Evolutionary conservation across 2,329 filamentous ascomycete genomes (phyloP).

Genomic region (Diaporthe vaccinii): DNA sequence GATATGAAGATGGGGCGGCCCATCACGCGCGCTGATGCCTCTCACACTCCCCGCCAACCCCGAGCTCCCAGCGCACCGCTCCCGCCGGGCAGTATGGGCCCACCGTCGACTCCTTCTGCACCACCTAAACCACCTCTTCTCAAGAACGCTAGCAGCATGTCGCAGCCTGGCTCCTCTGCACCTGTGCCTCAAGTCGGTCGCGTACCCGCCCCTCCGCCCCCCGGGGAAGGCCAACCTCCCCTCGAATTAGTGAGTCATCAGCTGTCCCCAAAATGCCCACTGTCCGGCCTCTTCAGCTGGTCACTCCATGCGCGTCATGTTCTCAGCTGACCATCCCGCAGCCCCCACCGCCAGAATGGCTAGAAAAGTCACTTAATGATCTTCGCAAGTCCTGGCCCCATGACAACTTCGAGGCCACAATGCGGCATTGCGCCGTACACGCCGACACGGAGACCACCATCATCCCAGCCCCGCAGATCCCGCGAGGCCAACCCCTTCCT

Average conservation of each 20-base stretch:
- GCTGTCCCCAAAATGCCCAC: conserved; percentile 40
- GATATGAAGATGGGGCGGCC: conserved; percentile 56
- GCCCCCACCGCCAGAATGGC: conserved; percentile 91
- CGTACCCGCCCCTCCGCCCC: conserved; percentile 76
- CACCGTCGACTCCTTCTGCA: conserved; percentile 60
- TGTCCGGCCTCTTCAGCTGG: neutral
- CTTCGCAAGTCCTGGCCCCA: conserved; percentile 80
- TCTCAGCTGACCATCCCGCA: conserved; percentile 54
- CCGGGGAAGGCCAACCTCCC: conserved; percentile 66
- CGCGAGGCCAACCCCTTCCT: conserved; percentile 64
- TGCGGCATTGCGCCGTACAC: conserved; percentile 90
- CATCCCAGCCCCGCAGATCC: conserved; percentile 59
- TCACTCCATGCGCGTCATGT: conserved; percentile 42
- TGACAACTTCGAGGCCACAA: conserved; percentile 88
- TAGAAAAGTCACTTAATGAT: conserved; percentile 78
- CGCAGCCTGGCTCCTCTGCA: conserved; percentile 53
- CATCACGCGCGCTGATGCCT: conserved; percentile 53
- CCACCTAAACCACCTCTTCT: conserved; percentile 41
- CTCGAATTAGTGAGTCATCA: conserved; percentile 72
- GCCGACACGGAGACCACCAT: conserved; percentile 76
- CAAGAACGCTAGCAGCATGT: conserved; percentile 35
- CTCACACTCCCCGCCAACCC: conserved; percentile 59
- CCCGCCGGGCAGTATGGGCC: conserved; percentile 66
- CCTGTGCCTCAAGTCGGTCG: conserved; percentile 69
- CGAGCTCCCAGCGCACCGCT: conserved; percentile 59